phyloP scores from a whole-genome alignment of 2,329 filamentous ascomycete genomes.

The Diaporthe humulicola region DNA sequence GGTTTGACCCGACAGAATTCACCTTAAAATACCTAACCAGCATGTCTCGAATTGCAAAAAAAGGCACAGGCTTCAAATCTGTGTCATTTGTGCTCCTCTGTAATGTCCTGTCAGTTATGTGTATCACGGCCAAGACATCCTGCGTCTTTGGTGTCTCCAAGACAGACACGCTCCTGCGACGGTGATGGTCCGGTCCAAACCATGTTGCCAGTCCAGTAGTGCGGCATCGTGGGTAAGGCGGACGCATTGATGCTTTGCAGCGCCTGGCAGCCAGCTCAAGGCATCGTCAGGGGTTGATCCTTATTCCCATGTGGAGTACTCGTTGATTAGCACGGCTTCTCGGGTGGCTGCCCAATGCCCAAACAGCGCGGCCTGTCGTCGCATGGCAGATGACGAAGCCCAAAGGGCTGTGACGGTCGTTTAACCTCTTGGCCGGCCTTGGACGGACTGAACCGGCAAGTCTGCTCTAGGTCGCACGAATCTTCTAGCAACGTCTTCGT shows the following conservation, averaged over 20 bases:
- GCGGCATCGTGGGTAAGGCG: slow-evolving; percentile 10
- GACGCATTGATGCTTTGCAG: slow-evolving; percentile 24
- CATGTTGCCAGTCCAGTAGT: not conserved
- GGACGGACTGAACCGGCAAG: slow-evolving; percentile 7
- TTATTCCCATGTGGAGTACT: slow-evolving; percentile 27
- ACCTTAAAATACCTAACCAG: too few relatives aligned
- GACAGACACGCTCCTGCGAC: too few relatives aligned
- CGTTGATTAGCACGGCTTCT: slow-evolving; percentile 21
- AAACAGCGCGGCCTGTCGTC: slow-evolving; percentile 7
- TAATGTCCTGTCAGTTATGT: not conserved
- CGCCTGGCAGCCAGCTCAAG: slow-evolving; percentile 11
- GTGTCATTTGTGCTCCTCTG: not conserved
- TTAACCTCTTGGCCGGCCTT: slow-evolving; percentile 26
- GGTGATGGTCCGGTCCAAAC: not conserved
- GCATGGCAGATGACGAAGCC: slow-evolving; percentile 37
- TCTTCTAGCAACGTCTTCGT: slow-evolving; percentile 2
- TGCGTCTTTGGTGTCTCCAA: not conserved
- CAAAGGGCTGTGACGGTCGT: slow-evolving; percentile 27
- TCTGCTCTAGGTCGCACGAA: slow-evolving; percentile 8
- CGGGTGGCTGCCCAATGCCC: slow-evolving; percentile 32
- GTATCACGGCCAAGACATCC: not conserved
- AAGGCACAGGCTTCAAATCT: not conserved
- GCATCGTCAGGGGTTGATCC: slow-evolving; percentile 31
- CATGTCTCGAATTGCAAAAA: not conserved
- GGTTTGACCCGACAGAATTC: not conserved